Conservation (phyloP, 2,329 filamentous ascomycete genomes). For the Drechslerella coelobrocha region DNA sequence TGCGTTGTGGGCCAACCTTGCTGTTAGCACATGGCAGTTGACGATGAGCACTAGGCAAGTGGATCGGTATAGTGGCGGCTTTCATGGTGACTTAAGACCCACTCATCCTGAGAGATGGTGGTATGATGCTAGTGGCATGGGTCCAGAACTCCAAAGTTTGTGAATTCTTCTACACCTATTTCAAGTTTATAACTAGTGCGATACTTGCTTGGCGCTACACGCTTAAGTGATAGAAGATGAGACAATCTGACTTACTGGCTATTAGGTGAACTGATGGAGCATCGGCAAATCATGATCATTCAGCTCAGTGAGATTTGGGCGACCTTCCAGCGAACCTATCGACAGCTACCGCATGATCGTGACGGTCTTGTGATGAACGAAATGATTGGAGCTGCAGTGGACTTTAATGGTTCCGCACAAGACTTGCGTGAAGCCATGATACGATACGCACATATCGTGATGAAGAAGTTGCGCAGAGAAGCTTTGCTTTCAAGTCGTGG, state of each 20-base stretch:
- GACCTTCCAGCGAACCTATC: not conserved
- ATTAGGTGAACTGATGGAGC: not conserved
- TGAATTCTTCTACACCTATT: not conserved
- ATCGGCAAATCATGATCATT: not conserved
- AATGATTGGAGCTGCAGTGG: not conserved
- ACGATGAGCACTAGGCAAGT: slow-evolving; percentile 2
- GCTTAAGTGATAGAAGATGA: too few species aligned
- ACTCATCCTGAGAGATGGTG: slow-evolving; percentile 13
- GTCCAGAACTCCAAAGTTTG: slow-evolving; percentile 11
- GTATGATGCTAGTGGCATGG: slow-evolving; percentile 9
- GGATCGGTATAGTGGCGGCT: slow-evolving; percentile 18
- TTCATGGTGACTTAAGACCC: not conserved
- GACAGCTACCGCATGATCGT: not conserved
- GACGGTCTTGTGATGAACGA: not conserved
- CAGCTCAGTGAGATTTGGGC: slow-evolving; percentile 16
- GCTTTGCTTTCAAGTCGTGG: not conserved
- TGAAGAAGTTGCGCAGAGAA: not conserved
- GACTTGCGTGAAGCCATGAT: slow-evolving; percentile 9
- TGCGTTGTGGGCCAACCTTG: slow-evolving; percentile 23
- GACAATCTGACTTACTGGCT: too few species aligned
- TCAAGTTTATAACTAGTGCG: too few species aligned
- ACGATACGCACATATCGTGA: not conserved
- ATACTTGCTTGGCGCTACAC: too few species aligned
- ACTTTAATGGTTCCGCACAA: slow-evolving; percentile 4
- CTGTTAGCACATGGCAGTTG: slow-evolving; percentile 23